Conservation (phyloP, 192 early-diverging fungal genomes). For the Tieghemiomyces parasiticus region DNA sequence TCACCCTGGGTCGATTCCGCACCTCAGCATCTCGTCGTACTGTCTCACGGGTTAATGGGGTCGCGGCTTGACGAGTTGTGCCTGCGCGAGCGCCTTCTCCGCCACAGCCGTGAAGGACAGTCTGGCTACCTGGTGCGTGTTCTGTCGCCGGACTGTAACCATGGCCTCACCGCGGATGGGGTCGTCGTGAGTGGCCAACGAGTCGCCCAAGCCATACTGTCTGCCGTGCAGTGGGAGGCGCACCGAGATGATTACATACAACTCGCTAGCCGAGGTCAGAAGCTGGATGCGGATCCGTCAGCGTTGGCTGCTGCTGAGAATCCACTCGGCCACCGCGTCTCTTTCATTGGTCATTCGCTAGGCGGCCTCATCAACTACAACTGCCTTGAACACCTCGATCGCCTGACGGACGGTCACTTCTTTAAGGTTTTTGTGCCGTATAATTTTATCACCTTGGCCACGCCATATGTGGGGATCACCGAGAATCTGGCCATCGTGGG, state of each 20-base stretch:
- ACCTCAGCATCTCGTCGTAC: conserved; percentile 4
- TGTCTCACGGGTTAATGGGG: conserved; percentile 9
- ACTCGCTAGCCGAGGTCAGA: neutral
- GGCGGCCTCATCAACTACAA: conserved; percentile 32
- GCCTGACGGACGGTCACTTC: conserved; percentile 25
- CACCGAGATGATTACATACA: conserved; percentile 15
- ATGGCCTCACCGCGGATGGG: conserved; percentile 27
- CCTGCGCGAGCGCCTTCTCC: neutral
- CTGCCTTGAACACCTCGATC: conserved; percentile 23
- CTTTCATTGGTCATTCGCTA: conserved; percentile 34
- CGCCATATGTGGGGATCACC: conserved; percentile 26
- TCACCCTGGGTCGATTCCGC: neutral
- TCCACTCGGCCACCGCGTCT: conserved; percentile 16
- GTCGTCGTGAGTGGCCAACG: conserved; percentile 26
- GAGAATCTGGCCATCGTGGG: conserved; percentile 22
- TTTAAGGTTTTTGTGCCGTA: conserved; percentile 21
- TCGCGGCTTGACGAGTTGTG: conserved; percentile 9
- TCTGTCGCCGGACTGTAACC: conserved; percentile 13
- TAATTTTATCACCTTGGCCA: conserved; percentile 30
- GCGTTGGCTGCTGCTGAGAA: neutral
- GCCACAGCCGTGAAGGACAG: too few species aligned
- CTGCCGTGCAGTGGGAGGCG: conserved; percentile 15
- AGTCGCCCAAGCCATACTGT: conserved; percentile 22
- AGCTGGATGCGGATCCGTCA: neutral
- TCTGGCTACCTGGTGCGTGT: neutral